phyloP scores from a whole-genome alignment of 2,329 filamentous ascomycete species.

The Hortaea werneckii region DNA sequence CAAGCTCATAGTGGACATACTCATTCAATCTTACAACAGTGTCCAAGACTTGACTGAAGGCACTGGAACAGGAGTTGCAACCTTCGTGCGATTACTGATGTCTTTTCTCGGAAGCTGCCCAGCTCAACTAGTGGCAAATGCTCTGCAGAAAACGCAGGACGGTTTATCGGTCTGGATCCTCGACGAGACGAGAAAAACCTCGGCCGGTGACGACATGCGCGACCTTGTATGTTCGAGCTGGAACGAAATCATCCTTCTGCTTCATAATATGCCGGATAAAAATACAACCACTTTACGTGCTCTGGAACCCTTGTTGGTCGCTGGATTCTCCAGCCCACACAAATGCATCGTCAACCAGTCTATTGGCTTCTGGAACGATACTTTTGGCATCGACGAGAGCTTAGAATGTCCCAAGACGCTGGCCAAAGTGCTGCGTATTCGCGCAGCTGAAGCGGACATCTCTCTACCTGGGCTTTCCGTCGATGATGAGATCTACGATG shows the following conservation, averaged over 20 bases:
- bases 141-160: conserved; percentile 51
- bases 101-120: conserved; percentile 30
- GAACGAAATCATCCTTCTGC: conserved; percentile 29
- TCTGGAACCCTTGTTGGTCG: conserved; percentile 41
- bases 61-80: not conserved
- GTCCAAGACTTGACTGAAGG: not conserved
- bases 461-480: conserved; percentile 38
- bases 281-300: conserved; percentile 45
- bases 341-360: conserved; percentile 41
- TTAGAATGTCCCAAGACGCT: conserved; percentile 57
- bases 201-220: not conserved
- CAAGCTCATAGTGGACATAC: conserved; percentile 43
- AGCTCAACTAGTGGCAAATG: conserved; percentile 41
- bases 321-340: conserved; percentile 45
- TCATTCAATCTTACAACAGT: conserved; percentile 45
- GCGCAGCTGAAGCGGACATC: conserved; percentile 47
- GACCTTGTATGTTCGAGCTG: conserved; percentile 1
- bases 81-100: not conserved
- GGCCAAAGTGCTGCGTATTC: conserved; percentile 49
- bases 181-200: conserved; percentile 34
- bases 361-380: conserved; percentile 57
- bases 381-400: conserved; percentile 51
- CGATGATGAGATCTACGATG: conserved; percentile 25
- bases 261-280: conserved; percentile 51
- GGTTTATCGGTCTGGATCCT: conserved; percentile 55